These are phyloP conservation scores for Excoecaria cochinchinensis DNA, from an alignment of 345 rosid species.

Conservation along the genomic window DNA sequence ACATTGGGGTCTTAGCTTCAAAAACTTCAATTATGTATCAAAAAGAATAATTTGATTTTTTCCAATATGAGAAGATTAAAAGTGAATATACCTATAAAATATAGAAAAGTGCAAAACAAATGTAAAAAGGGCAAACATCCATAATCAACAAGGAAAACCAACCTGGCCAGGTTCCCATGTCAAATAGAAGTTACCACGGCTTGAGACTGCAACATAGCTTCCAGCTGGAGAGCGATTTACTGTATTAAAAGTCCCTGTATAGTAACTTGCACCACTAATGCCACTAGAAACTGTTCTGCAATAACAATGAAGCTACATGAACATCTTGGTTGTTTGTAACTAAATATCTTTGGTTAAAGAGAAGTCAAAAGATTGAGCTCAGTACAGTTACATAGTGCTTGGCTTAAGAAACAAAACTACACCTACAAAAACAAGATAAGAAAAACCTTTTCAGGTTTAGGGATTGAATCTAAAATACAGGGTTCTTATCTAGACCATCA, in stretches of 20 bases:
- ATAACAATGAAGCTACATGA: constrained; percentile 39
- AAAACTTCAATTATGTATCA: neutral
- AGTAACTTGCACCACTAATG: constrained; percentile 98
- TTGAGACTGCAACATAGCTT: constrained; percentile 90
- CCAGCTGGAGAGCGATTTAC: constrained; percentile 95
- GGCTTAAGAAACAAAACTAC: neutral
- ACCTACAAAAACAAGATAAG: neutral
- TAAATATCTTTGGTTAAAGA: neutral
- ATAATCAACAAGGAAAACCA: constrained; percentile 9
- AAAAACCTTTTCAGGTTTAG: neutral
- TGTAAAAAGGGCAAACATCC: neutral
- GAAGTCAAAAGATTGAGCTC: neutral
- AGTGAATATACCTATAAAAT: neutral
- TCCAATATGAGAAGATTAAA: neutral
- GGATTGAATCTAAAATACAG: neutral
- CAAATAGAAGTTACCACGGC: constrained; percentile 94
- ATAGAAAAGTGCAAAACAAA: neutral
- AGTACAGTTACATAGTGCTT: neutral
- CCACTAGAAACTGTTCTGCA: constrained; percentile 99
- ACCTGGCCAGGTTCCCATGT: constrained; percentile 99
- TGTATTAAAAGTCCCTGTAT: constrained; percentile 87
- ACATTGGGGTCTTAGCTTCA: neutral
- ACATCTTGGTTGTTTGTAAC: constrained; percentile 14
- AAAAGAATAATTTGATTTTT: neutral
- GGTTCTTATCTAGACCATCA: neutral